Conservation (phyloP, 495 filamentous ascomycete genomes). For the Xylaria sp. region DNA sequence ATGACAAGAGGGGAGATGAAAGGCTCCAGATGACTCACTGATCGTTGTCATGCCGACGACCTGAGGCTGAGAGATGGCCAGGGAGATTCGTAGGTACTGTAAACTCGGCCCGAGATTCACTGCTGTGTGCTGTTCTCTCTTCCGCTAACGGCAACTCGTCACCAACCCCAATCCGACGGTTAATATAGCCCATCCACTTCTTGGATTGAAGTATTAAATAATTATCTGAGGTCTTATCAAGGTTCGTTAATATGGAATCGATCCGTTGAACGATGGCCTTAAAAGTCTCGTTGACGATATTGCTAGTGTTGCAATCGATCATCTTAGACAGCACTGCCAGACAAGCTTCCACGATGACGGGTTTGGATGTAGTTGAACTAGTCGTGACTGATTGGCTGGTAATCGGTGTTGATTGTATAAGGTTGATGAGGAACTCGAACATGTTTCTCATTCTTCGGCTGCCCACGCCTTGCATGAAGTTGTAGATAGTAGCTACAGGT, state of each 20-base stretch:
- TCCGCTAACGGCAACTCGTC: slow-evolving; percentile 26
- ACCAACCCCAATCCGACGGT: slow-evolving; percentile 38
- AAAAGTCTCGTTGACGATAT: slow-evolving; percentile 42
- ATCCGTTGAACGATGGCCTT: slow-evolving; percentile 24
- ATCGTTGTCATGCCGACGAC: slow-evolving; percentile 73
- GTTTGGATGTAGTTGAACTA: slow-evolving; percentile 19
- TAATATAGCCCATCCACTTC: slow-evolving; percentile 40
- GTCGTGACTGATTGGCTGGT: slow-evolving; percentile 21
- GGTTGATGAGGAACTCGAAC: slow-evolving; percentile 35
- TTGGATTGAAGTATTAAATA: slow-evolving; percentile 40
- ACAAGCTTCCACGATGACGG: slow-evolving; percentile 37
- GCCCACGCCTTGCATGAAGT: slow-evolving; percentile 42
- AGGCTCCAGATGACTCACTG: too few relatives aligned
- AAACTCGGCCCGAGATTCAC: slow-evolving; percentile 41
- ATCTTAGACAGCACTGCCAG: slow-evolving; percentile 40
- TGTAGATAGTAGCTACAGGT: slow-evolving; percentile 40
- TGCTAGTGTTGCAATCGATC: slow-evolving; percentile 45
- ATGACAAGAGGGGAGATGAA: too few relatives aligned
- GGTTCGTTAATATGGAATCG: background rate
- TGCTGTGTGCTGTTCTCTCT: slow-evolving; percentile 8
- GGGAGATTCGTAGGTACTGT: slow-evolving; percentile 56
- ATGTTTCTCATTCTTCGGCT: slow-evolving; percentile 39
- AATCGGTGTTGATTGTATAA: slow-evolving; percentile 20
- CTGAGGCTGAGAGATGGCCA: slow-evolving; percentile 58
- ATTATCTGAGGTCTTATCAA: slow-evolving; percentile 34